phyloP scores from a whole-genome alignment of 2,329 filamentous ascomycete genomes.

The Metarhizium sp. region DNA sequence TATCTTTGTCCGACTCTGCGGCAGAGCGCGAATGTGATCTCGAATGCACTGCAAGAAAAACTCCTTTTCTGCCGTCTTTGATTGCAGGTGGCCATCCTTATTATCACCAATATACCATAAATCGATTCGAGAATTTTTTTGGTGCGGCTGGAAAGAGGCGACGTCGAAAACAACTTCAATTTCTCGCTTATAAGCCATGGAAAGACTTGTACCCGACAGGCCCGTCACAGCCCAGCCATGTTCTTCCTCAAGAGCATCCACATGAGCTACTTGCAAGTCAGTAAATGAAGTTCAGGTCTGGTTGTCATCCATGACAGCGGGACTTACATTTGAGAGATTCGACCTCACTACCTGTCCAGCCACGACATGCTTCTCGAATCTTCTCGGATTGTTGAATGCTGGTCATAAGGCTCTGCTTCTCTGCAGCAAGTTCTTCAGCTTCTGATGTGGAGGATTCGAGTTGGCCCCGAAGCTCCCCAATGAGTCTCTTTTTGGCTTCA shows the following conservation, averaged over 20 bases:
- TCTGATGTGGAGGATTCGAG: slow-evolving; percentile 56
- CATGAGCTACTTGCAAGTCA: slow-evolving; percentile 40
- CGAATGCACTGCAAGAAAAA: slow-evolving; percentile 69
- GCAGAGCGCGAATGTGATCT: slow-evolving; percentile 54
- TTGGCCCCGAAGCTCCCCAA: slow-evolving; percentile 58
- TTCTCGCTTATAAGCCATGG: slow-evolving; percentile 63
- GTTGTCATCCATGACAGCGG: slow-evolving; percentile 25
- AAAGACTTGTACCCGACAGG: slow-evolving; percentile 52
- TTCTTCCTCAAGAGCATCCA: slow-evolving; percentile 54
- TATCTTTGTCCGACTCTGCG: slow-evolving; percentile 47
- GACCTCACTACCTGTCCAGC: slow-evolving; percentile 81
- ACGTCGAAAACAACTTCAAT: slow-evolving; percentile 67
- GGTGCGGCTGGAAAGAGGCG: slow-evolving; percentile 42
- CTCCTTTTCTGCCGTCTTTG: slow-evolving; percentile 55
- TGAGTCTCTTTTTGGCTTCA: slow-evolving; percentile 55
- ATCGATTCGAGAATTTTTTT: slow-evolving; percentile 49
- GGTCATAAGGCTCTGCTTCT: slow-evolving; percentile 59
- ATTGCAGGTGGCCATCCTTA: slow-evolving; percentile 41
- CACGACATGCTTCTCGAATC: slow-evolving; percentile 77
- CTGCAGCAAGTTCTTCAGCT: slow-evolving; percentile 52
- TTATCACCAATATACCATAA: slow-evolving; percentile 59
- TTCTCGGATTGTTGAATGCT: slow-evolving; percentile 79
- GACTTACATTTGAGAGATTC: slow-evolving; percentile 60
- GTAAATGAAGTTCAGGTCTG: not conserved
- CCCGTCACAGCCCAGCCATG: slow-evolving; percentile 66